Conservation (phyloP, 345 rosid genomes). For the Salix dunnii region DNA sequence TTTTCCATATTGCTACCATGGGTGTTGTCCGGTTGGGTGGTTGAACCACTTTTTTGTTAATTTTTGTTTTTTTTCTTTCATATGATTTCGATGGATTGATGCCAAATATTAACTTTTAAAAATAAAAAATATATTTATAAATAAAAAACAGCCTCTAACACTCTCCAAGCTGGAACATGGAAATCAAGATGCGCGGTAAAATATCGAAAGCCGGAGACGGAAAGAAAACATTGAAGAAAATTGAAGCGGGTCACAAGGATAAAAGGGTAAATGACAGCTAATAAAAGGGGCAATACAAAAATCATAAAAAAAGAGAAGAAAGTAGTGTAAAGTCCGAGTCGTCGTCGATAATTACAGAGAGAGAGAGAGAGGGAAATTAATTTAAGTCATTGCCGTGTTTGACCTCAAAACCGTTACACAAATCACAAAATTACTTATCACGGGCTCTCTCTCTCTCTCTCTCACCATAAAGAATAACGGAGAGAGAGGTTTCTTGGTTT, state of each 20-base stretch:
- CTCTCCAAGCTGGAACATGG: no score
- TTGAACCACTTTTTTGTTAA: no score
- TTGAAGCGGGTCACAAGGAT: neutral
- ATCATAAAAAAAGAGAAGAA: neutral
- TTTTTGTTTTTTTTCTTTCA: no score
- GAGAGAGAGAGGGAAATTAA: neutral
- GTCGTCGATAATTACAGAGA: conserved; percentile 23
- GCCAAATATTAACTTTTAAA: no score
- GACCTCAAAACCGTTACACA: conserved; percentile 32
- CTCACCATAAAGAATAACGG: neutral
- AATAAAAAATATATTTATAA: no score
- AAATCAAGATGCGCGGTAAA: no score
- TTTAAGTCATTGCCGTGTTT: conserved; percentile 57
- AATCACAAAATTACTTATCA: neutral
- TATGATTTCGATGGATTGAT: no score
- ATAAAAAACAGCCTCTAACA: no score
- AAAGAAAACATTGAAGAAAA: neutral
- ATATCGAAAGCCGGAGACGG: neutral
- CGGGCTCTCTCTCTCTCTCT: neutral
- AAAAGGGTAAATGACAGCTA: neutral
- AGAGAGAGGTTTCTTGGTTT: neutral
- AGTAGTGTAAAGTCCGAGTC: neutral
- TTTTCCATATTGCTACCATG: no score
- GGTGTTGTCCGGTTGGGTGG: no score
- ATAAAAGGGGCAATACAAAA: neutral